Evolutionary conservation across 2,329 filamentous ascomycete species (phyloP).

Genomic region (Ophiocordyceps camponoti-saundersi): DNA sequence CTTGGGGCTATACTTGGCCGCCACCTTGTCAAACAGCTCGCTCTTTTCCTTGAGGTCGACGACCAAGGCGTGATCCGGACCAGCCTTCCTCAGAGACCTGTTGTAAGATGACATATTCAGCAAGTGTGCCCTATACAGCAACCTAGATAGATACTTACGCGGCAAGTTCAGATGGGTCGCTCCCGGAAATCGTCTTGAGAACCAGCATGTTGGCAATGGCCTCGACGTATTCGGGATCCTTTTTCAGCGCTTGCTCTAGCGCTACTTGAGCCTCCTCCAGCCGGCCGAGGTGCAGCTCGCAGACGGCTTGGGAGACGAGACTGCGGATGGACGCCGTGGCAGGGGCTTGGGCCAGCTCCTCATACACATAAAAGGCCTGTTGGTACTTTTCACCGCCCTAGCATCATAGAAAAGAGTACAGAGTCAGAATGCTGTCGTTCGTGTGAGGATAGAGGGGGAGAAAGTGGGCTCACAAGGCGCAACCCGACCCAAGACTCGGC

Average conservation of each 20-base stretch:
- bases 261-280: constrained; percentile 79
- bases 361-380: constrained; percentile 91
- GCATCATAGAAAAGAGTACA: too few species aligned
- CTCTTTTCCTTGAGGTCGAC: constrained; percentile 70
- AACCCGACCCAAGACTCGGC: constrained; percentile 92
- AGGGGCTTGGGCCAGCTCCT: constrained; percentile 81
- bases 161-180: constrained; percentile 44
- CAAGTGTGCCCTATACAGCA: background rate
- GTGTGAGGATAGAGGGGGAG: too few species aligned
- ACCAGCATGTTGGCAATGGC: constrained; percentile 74
- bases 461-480: constrained; percentile 45
- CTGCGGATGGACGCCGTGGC: constrained; percentile 60
- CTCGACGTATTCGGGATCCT: constrained; percentile 54
- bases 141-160: constrained; percentile 31
- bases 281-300: constrained; percentile 79
- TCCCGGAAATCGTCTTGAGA: constrained; percentile 59
- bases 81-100: constrained; percentile 38
- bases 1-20: constrained; percentile 74
- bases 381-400: constrained; percentile 93
- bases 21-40: constrained; percentile 71
- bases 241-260: constrained; percentile 60
- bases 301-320: constrained; percentile 75
- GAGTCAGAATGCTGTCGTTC: too few species aligned
- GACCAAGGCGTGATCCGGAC: constrained; percentile 55
- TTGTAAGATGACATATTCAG: background rate